A percentile compares a stretch with the other conserved stretches of the same genome.
phyloP scores from a whole-genome alignment of 1,284 basidiomycete genomes.

The Ceratobasidium sp. region DNA sequence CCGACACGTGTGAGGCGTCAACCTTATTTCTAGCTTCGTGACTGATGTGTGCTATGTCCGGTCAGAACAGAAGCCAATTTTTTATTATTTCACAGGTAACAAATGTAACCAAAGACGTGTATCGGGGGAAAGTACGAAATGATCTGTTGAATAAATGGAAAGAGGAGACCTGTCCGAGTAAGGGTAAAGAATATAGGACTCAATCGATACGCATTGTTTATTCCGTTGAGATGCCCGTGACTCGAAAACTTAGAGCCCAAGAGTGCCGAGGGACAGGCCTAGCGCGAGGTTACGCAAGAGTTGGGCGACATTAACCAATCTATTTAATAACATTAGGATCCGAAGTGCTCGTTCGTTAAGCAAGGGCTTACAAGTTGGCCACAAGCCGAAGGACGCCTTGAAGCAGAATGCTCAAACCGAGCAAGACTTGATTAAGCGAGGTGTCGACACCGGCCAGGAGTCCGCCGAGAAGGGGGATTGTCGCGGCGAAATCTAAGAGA shows the following conservation, averaged over 20 bases:
- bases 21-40: too few species aligned
- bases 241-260: slow-evolving; percentile 45
- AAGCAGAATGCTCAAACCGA: slow-evolving; percentile 47
- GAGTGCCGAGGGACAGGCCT: slow-evolving; percentile 45
- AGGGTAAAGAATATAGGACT: too few species aligned
- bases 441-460: slow-evolving; percentile 47
- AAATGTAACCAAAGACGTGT: too few species aligned
- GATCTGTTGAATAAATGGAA: too few species aligned
- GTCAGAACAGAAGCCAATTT: too few species aligned
- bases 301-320: slow-evolving; percentile 44
- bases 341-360: background rate
- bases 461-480: slow-evolving; percentile 44
- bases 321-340: slow-evolving; percentile 19
- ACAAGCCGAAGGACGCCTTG: slow-evolving; percentile 48
- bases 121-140: too few species aligned
- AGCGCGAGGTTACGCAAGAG: slow-evolving; percentile 44
- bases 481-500: slow-evolving; percentile 40
- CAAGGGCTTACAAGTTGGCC: slow-evolving; percentile 46
- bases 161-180: too few species aligned
- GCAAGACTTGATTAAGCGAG: slow-evolving; percentile 46
- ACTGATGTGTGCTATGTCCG: too few species aligned
- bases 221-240: too few species aligned
- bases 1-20: too few species aligned
- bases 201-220: too few species aligned
- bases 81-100: too few species aligned